A percentile compares a stretch with the other conserved stretches of the same genome.
phyloP scores from a whole-genome alignment of 2,329 filamentous ascomycete species.

The Colletotrichum limetticola region DNA sequence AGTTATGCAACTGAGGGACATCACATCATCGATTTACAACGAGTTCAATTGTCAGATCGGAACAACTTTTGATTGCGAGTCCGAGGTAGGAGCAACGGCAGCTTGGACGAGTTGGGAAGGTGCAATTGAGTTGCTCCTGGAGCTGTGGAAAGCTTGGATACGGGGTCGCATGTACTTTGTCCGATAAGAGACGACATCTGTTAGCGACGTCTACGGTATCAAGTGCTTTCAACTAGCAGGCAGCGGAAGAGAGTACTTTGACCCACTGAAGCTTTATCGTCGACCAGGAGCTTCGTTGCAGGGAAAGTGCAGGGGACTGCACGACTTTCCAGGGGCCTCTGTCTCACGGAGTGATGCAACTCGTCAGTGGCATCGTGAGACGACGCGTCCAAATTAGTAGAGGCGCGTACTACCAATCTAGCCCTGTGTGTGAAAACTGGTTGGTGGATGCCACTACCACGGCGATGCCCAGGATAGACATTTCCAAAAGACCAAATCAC shows the following conservation, averaged over 20 bases:
- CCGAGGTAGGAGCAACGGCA: not conserved
- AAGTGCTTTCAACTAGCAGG: not conserved
- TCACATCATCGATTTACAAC: not conserved
- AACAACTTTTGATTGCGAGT: not conserved
- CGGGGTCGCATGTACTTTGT: slow-evolving; percentile 1
- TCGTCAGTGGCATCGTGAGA: not conserved
- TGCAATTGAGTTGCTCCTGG: slow-evolving; percentile 9
- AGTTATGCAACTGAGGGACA: not conserved
- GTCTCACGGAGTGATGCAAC: slow-evolving; percentile 10
- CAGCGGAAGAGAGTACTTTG: not conserved
- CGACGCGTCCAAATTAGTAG: not conserved
- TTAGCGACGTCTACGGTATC: not conserved
- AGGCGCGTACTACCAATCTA: not conserved
- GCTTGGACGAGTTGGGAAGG: slow-evolving; percentile 26
- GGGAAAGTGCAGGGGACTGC: not conserved
- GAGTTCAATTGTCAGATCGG: not conserved
- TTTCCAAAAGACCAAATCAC: not conserved
- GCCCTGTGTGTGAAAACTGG: not conserved
- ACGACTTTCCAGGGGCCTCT: not conserved
- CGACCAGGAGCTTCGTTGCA: slow-evolving; percentile 21
- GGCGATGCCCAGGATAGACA: too few relatives aligned
- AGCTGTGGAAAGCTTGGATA: slow-evolving; percentile 21
- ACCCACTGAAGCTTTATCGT: slow-evolving; percentile 20
- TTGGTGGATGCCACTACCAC: not conserved
- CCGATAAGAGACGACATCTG: not conserved